Base-by-base conservation (phyloP, 2,329 filamentous ascomycete genomes). In the Apiospora rasikravindrae region DNA sequence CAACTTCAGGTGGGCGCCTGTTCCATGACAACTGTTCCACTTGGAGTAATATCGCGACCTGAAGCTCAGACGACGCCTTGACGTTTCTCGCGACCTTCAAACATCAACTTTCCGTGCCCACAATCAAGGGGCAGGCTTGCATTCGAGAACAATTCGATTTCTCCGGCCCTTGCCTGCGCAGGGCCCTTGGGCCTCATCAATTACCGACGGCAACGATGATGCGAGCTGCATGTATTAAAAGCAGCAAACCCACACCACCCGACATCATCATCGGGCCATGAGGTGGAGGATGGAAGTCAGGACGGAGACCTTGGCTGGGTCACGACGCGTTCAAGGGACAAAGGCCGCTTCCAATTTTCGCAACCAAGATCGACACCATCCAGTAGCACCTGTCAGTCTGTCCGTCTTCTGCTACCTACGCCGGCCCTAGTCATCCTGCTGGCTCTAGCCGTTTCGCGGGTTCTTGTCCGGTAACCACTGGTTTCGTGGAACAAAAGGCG, bases 21-120 rank as follows among this genome's bases (percentile, higher is more conserved):
- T 69, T 69, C 68, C 68, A 69, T 69, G 68, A 57, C 47, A 40
- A 11, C 24, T 26, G 45, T 42, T n/a, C 45, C 47, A 69, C 68
- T n/a, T n/a, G 44, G 16, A 49, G 33, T 49, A 69, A 49, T 40
- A 37, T 69, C 67, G 67, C 47, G 26, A 69, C 67, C 44, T 49
- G 67, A 69, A 69, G 68, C 68, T 69, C 68, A 53, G 68, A 69
- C 68, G 68, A 53, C 29, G 68, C 68, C 68, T 53, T 69, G 68
- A 57, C 68, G 33, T 57, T 57, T 51, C 33, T 26, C 22, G 4
- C n/a, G 47, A 69, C 45, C 49, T 69, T 69, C 68, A 53, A 42
- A 69, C 67, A 40, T 40, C 47, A n/a, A 11, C n/a, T 4, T 13
- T 64, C 33, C 14, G 47, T 69, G 68, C 37, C 45, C 45, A 24